Evolutionary conservation across 495 filamentous ascomycete species (phyloP).

Genomic region (Podospora appendiculata): DNA sequence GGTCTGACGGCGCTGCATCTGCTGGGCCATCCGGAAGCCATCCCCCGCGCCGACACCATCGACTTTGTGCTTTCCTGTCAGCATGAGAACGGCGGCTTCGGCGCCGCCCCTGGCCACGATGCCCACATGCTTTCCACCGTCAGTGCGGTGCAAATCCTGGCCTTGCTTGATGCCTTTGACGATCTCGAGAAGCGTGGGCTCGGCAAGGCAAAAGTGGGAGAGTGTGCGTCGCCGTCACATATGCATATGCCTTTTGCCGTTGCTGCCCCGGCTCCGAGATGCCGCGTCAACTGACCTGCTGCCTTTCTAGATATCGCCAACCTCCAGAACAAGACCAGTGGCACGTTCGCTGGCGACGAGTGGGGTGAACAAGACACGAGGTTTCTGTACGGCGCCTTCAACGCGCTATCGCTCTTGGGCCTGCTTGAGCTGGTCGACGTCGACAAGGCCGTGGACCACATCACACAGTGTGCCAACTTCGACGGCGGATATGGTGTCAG

Average conservation of each 20-base stretch:
- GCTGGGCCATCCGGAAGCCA: slow-evolving; percentile 67
- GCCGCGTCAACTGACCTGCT: slow-evolving; percentile 3
- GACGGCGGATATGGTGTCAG: slow-evolving; percentile 88
- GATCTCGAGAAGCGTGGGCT: slow-evolving; percentile 65
- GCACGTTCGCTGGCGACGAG: slow-evolving; percentile 85
- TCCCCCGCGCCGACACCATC: slow-evolving; percentile 75
- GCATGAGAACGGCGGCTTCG: slow-evolving; percentile 80
- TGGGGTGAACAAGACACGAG: slow-evolving; percentile 96
- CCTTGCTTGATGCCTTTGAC: slow-evolving; percentile 73
- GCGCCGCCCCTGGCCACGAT: slow-evolving; percentile 89
- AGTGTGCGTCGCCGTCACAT: slow-evolving; percentile 47
- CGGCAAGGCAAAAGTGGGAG: slow-evolving; percentile 62
- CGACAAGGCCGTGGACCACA: slow-evolving; percentile 65
- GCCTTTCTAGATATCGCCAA: slow-evolving; percentile 59
- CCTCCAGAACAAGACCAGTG: slow-evolving; percentile 72
- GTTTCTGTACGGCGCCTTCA: slow-evolving; percentile 84
- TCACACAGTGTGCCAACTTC: slow-evolving; percentile 78
- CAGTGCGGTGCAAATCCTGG: slow-evolving; percentile 86
- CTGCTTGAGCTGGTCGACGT: slow-evolving; percentile 67
- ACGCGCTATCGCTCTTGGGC: slow-evolving; percentile 73
- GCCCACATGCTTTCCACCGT: slow-evolving; percentile 92
- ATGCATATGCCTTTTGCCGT: background rate
- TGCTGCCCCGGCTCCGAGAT: background rate
- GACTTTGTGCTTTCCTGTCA: slow-evolving; percentile 90
- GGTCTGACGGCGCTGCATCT: slow-evolving; percentile 84